These are phyloP conservation scores for Phlyctochytrium bullatum DNA, from an alignment of 192 early-diverging fungal genomes.

Conservation along the genomic window DNA sequence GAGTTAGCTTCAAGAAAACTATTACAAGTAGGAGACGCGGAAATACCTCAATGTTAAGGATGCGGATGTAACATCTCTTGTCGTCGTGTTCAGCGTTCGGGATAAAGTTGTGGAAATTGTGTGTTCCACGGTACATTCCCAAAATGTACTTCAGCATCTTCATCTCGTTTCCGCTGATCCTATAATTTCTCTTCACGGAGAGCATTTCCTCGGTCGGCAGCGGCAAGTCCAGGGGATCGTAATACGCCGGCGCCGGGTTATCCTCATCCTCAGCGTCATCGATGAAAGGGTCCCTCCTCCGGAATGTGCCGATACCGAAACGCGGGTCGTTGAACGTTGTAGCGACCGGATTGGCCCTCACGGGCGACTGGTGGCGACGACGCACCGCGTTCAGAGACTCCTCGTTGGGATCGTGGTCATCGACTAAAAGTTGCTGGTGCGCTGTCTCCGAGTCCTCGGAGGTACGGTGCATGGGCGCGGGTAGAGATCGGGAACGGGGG, in stretches of 20 bases:
- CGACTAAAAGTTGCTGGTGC: too few species aligned
- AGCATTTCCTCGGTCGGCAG: constrained; percentile 30
- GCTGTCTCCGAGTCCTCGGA: too few species aligned
- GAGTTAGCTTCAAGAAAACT: too few species aligned
- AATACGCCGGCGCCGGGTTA: constrained; percentile 12
- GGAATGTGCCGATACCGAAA: not conserved
- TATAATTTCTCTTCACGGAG: constrained; percentile 11
- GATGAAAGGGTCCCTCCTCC: not conserved
- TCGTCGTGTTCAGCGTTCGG: constrained; percentile 28
- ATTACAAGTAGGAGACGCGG: too few species aligned
- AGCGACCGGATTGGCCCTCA: too few species aligned
- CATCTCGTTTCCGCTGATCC: constrained; percentile 27
- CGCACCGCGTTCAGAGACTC: too few species aligned
- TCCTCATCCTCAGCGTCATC: constrained; percentile 6
- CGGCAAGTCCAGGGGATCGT: constrained; percentile 40
- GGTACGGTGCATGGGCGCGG: too few species aligned
- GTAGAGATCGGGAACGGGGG: constrained; percentile 1
- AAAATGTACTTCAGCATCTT: constrained; percentile 23
- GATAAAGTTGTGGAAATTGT: constrained; percentile 44
- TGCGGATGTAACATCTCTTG: constrained; percentile 31
- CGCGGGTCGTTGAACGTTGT: not conserved
- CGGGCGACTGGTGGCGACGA: too few species aligned
- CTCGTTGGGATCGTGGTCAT: too few species aligned
- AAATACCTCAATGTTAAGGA: constrained; percentile 34
- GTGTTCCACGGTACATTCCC: constrained; percentile 32